Conservation (phyloP, 305 asterid species). For the Ajuga reptans region DNA sequence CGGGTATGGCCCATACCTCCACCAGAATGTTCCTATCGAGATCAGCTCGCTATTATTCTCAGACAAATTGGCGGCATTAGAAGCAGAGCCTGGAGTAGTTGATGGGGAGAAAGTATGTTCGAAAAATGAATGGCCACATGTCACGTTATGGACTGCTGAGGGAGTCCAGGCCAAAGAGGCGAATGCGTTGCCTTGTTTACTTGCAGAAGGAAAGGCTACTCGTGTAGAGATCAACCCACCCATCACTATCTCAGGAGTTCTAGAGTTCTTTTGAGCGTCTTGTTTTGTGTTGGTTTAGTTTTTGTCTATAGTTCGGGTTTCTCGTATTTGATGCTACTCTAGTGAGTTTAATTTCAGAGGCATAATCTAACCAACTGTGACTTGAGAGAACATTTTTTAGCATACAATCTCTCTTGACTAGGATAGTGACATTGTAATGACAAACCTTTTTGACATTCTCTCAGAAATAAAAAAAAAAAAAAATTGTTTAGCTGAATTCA, state of each 20-base stretch:
- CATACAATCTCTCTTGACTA: neutral
- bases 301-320: neutral
- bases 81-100: conserved; percentile 52
- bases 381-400: conserved; percentile 4
- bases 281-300: neutral
- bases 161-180: conserved; percentile 72
- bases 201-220: conserved; percentile 66
- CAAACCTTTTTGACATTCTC: neutral
- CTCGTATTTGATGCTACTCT: neutral
- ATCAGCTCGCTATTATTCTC: conserved; percentile 56
- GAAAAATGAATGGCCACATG: conserved; percentile 84
- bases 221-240: conserved; percentile 79
- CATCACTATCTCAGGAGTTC: conserved; percentile 48
- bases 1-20: conserved; percentile 47
- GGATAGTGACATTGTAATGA: neutral
- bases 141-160: conserved; percentile 71
- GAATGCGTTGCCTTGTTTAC: conserved; percentile 51
- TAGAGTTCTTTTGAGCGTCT: conserved; percentile 51
- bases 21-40: conserved; percentile 54
- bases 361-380: neutral
- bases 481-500: too few relatives aligned
- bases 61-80: conserved; percentile 70
- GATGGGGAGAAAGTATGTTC: conserved; percentile 67
- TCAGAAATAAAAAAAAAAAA: too few relatives aligned
- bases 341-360: neutral